Base-by-base conservation (phyloP, 306 rosid genomes). In the Ammopiptanthus mongolicus region DNA sequence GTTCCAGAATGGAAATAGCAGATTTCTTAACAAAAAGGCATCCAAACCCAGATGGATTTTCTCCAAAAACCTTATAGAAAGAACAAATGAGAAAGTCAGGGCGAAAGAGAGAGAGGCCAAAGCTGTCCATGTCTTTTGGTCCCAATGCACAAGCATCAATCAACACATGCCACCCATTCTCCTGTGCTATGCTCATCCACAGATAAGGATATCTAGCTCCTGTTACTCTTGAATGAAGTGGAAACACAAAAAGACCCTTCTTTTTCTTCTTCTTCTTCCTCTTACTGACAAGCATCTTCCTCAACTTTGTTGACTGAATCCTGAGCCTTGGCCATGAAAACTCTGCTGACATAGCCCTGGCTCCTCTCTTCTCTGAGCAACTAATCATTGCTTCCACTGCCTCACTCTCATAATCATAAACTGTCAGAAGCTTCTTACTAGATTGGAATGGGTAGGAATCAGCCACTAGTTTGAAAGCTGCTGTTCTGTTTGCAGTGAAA, bases 181-280 rank as follows among this genome's bases (percentile, higher is more conserved):
- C 99, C 76, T 91, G 97, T 5, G 99, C 99, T 62, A 85, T 75
- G 60, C 86, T 90, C 90, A 95, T 92, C 99, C 99, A 95, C 10
- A 88, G 72, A 47, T 92, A 92, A 41, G 98, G 97, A 79, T 95
- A 92, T 29, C 97, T 86, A 0, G 97, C 90, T 81, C 99, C 99
- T 11, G 99, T 95, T 55, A 95, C 84, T 69, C 99, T 90, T 2
- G 99, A 95, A 84, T 95, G 96, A 74, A 91, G 78, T 0, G 99
- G 99, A 36, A 92, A 90, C 15, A 95, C 97, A 74, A 95, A 95
- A 28, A 95, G 92, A 2, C 99, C 99, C 58, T 75, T 90, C 48
- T 89, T 87, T 64, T 82, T 86, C 76, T 87, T 87, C 83, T 78
- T 90, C 63, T 80, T 87, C 82, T 78, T 91, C 81, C 58, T 76